Conservation (phyloP, 306 rosid genomes). For the Hylodesmum podocarpum region DNA sequence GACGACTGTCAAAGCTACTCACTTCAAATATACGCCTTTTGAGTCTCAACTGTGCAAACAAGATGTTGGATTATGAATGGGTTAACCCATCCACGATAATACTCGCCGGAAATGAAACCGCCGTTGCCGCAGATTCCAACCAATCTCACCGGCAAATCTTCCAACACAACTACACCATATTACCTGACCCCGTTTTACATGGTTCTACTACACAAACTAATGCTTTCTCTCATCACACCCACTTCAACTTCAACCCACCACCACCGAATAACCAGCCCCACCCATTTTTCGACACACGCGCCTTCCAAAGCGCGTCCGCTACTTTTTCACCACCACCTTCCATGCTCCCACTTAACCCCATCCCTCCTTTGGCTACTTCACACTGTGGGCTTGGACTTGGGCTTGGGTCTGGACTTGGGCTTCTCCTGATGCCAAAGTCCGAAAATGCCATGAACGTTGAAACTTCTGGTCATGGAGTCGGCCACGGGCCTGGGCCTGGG, state of each 20-base stretch:
- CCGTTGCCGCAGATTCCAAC: constrained; percentile 34
- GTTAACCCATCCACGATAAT: constrained; percentile 55
- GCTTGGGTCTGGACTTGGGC: constrained; percentile 50
- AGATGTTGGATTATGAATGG: constrained; percentile 82
- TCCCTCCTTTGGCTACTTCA: constrained; percentile 11
- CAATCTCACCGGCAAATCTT: constrained; percentile 42
- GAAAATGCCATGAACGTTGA: constrained; percentile 47
- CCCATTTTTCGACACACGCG: constrained; percentile 51
- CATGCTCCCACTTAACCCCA: constrained; percentile 25
- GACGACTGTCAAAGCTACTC: too few relatives aligned
- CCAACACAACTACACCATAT: constrained; percentile 33
- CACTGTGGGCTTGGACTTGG: constrained; percentile 22
- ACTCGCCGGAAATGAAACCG: constrained; percentile 43
- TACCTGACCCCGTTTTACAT: constrained; percentile 18
- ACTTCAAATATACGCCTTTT: neutral
- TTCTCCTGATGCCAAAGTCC: constrained; percentile 18
- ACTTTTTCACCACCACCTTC: constrained; percentile 15
- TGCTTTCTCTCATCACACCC: constrained; percentile 21
- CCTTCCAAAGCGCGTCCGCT: constrained; percentile 36
- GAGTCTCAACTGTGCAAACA: neutral
- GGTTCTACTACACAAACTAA: neutral
- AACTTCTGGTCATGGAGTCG: constrained; percentile 9
- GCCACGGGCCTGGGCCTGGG: neutral
- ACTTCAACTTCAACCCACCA: constrained; percentile 15
- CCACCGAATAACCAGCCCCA: neutral